Evolutionary conservation across 1,139 yeast species (phyloP), one percentile per base, ranked within the genome.

Genomic region (Chernovozyma aurita): DNA sequence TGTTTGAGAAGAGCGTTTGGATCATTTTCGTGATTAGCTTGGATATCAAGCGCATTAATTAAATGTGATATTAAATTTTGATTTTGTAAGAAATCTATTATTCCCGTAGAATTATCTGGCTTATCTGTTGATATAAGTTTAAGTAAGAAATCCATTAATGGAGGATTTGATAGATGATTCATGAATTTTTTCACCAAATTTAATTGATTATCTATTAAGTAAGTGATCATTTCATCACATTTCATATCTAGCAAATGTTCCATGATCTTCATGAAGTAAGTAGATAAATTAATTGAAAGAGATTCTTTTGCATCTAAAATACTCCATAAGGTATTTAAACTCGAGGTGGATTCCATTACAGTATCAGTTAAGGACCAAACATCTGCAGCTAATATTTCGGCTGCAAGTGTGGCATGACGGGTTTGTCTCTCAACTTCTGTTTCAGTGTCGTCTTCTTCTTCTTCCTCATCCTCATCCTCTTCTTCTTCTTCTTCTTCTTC

Each of bases 291-390:
- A 46, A 87, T 85, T 28, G 88, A 78, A 38, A 90, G 63, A 2
- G 92, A 67, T n/a, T 49, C 49, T 29, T 50, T 57, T 14, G 60
- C 41, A 36, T 86, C 95, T 44, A 92, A 70, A 17, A 90, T 70
- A 18, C 77, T 62, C 98, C 98, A 92, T 37, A 92, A 65, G 50
- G 73, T 78, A 42, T 77, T 76, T 44, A 94, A 60, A 35, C 85
- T 70, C 15, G 68, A 71, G 3, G 77, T 69, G 41, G 80, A 77
- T 49, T 85, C 94, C 83, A 92, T 83, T 34, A 92, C 81, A 1
- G 95, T 81, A 49, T 92, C 96, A 4, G 96, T 85, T 27, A 94
- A 70, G 4, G 95, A 85, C 97, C 97, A 92, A 6, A 88, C 94
- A 53, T 92, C 97, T 4, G 95, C 88, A 38, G 92, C 79, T 30